A percentile compares a stretch with the other conserved stretches of the same genome.
Conservation (phyloP, 257 asterid species). For the Solanum peruvianum region DNA sequence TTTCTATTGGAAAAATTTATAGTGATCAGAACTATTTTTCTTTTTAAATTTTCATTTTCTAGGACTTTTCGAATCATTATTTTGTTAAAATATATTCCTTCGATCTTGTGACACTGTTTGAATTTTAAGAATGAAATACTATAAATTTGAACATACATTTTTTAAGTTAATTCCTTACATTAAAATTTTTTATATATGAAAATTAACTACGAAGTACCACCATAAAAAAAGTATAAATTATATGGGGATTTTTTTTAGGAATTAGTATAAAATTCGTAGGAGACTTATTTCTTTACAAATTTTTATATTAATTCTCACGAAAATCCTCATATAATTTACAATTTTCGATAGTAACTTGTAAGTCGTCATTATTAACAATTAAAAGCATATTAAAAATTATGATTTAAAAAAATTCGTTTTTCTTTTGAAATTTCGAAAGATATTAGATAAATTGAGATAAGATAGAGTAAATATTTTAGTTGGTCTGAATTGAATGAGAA, state of each 20-base stretch:
- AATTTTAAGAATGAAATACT: neutral
- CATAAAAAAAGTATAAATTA: too few species aligned
- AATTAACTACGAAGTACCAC: neutral
- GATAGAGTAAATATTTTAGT: neutral
- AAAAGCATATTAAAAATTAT: neutral
- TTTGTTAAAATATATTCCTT: neutral
- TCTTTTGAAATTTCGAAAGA: neutral
- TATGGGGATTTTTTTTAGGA: too few species aligned
- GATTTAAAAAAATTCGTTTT: rapidly evolving
- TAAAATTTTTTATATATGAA: neutral
- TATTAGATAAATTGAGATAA: neutral
- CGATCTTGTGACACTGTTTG: neutral
- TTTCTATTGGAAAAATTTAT: neutral
- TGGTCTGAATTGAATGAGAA: neutral
- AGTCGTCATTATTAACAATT: neutral
- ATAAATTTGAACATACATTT: neutral
- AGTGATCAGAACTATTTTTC: neutral
- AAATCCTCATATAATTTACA: too few species aligned
- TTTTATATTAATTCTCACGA: too few species aligned
- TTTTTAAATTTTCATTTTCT: constrained; percentile 9
- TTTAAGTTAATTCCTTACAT: neutral
- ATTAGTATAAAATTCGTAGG: too few species aligned
- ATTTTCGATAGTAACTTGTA: neutral
- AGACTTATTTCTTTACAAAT: too few species aligned
- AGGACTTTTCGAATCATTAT: neutral